Percentiles rank a stretch among this genome's conserved stretches.
Evolutionary conservation across 108 stramenopile genomes (phyloP).

Genomic region (Pseudonitzschia pungens): DNA sequence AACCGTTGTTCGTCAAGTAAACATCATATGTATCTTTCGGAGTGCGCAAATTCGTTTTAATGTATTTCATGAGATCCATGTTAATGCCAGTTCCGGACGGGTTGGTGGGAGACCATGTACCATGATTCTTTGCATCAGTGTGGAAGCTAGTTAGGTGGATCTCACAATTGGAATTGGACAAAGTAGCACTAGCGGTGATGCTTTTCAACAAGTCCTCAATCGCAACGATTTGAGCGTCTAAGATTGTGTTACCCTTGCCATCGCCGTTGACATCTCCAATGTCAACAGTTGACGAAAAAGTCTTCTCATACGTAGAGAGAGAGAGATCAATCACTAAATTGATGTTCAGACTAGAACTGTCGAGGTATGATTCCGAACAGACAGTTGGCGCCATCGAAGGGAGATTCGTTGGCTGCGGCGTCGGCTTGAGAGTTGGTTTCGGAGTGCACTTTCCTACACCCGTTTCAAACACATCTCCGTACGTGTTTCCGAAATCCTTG

Average conservation of each 20-base stretch:
- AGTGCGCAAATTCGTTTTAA: background rate
- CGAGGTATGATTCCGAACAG: constrained; percentile 18
- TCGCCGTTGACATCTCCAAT: constrained; percentile 38
- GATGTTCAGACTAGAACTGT: constrained; percentile 23
- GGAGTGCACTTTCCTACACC: background rate
- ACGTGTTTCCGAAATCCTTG: background rate
- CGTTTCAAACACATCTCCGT: background rate
- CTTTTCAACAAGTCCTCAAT: constrained; percentile 13
- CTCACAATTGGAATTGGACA: constrained; percentile 31
- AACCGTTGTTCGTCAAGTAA: constrained; percentile 19
- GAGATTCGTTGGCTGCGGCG: background rate
- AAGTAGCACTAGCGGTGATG: constrained; percentile 10
- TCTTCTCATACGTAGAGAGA: constrained; percentile 9
- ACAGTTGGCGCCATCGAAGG: constrained; percentile 17
- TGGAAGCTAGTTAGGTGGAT: constrained; percentile 34
- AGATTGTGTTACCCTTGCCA: constrained; percentile 25
- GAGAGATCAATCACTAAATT: constrained; percentile 34
- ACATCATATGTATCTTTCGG: background rate
- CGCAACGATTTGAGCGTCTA: constrained; percentile 36
- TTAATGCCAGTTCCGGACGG: constrained; percentile 7
- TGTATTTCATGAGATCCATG: background rate
- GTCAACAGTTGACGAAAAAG: constrained; percentile 6
- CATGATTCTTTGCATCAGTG: constrained; percentile 15
- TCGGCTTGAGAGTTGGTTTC: background rate
- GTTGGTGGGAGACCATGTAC: constrained; percentile 11